Conservation (phyloP, 306 rosid genomes). For the Sicyos edulis region DNA sequence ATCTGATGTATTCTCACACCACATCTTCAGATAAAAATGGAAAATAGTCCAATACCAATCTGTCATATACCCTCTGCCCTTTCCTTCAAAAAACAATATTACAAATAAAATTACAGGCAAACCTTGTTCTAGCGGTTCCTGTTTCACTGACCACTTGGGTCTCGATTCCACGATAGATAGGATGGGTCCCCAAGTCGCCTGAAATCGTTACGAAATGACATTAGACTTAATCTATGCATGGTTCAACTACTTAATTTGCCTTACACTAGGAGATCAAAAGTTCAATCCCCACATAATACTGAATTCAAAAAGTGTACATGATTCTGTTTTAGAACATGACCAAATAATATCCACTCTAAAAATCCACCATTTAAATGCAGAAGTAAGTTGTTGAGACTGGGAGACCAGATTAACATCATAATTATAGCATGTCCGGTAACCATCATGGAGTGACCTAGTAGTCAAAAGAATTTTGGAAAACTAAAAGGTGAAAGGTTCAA, state of each 20-base stretch:
- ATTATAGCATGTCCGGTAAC: neutral
- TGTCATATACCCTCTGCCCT: constrained; percentile 4
- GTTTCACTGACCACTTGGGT: constrained; percentile 58
- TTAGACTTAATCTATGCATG: no score
- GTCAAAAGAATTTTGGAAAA: no score
- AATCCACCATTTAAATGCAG: neutral
- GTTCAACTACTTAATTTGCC: no score
- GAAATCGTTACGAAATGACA: constrained; percentile 20
- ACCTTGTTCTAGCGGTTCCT: constrained; percentile 13
- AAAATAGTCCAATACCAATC: neutral
- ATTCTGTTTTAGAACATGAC: neutral
- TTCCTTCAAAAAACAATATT: neutral
- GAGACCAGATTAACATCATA: neutral
- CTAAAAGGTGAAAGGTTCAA: no score
- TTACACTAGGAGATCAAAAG: no score
- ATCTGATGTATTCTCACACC: neutral
- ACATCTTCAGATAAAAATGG: neutral
- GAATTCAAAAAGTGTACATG: neutral
- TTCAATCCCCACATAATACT: no score
- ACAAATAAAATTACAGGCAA: constrained; percentile 17
- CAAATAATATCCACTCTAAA: neutral
- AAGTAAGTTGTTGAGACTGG: neutral
- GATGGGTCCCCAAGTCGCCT: constrained; percentile 96
- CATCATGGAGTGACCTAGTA: no score
- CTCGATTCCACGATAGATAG: constrained; percentile 77